A percentile compares a stretch with the other conserved stretches of the same genome.
These are phyloP conservation scores for Geotrichum carabidarum DNA, from an alignment of 1,139 yeast genomes.

Conservation along the genomic window DNA sequence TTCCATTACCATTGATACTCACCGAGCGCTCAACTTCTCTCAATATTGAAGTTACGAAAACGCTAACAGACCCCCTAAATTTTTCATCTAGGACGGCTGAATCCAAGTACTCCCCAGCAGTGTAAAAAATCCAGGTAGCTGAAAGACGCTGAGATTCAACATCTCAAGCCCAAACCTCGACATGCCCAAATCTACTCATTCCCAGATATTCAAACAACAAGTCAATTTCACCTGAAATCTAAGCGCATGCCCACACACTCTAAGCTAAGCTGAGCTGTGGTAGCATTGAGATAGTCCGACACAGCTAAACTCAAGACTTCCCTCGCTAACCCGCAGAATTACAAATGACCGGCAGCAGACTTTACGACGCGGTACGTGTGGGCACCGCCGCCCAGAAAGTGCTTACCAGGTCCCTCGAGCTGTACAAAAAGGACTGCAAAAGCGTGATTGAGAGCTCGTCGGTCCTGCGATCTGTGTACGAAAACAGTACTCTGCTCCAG, in stretches of 20 bases:
- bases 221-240: not conserved
- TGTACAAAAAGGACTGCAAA: slow-evolving; percentile 4
- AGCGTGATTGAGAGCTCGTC: slow-evolving; percentile 7
- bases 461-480: slow-evolving; percentile 7
- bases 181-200: not conserved
- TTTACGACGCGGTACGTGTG: slow-evolving; percentile 25
- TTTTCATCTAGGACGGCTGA: too few relatives aligned
- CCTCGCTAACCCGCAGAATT: not conserved
- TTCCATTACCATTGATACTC: too few relatives aligned
- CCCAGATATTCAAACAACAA: not conserved
- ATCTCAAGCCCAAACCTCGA: too few relatives aligned
- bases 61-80: too few relatives aligned
- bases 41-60: too few relatives aligned
- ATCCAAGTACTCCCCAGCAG: too few relatives aligned
- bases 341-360: not conserved
- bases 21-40: too few relatives aligned
- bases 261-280: not conserved
- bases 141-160: too few relatives aligned
- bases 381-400: slow-evolving; percentile 22
- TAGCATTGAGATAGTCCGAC: not conserved
- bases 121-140: too few relatives aligned
- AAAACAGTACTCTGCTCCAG: slow-evolving; percentile 1
- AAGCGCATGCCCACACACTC: not conserved
- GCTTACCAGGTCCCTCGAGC: not conserved
- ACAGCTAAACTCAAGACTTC: not conserved